phyloP scores from a whole-genome alignment of 768 basidiomycete species.

The Boletus barrowsii region DNA sequence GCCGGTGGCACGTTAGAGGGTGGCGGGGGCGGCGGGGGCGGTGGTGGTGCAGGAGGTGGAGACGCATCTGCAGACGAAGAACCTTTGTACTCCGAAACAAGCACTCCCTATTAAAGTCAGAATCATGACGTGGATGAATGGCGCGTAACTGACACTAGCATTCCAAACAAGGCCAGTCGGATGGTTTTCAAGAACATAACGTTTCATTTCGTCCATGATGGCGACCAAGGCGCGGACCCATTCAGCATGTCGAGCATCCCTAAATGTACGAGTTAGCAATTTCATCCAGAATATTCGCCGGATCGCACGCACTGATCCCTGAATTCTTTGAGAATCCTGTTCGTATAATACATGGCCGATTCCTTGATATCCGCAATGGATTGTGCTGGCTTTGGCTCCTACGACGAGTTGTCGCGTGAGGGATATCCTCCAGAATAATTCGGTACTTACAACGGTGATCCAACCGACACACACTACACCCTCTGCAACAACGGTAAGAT shows the following conservation, averaged over 20 bases:
- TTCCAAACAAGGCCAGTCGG: constrained; percentile 91
- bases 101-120: constrained; percentile 46
- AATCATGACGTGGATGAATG: background rate
- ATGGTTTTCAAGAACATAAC: constrained; percentile 83
- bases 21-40: constrained; percentile 53
- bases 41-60: constrained; percentile 22
- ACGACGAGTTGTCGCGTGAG: background rate
- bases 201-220: constrained; percentile 73
- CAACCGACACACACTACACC: constrained; percentile 82
- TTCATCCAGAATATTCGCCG: background rate
- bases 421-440: background rate
- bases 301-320: constrained; percentile 74
- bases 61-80: constrained; percentile 29
- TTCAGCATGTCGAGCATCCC: constrained; percentile 82
- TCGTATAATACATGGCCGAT: constrained; percentile 81
- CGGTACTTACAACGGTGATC: constrained; percentile 70
- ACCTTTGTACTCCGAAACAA: constrained; percentile 51
- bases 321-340: constrained; percentile 87
- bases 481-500: constrained; percentile 79
- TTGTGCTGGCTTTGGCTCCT: constrained; percentile 77
- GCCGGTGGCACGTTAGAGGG: constrained; percentile 39
- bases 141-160: constrained; percentile 49
- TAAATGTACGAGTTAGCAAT: constrained; percentile 31
- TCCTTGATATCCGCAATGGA: constrained; percentile 84
- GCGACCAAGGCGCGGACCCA: constrained; percentile 77